Percentiles rank a stretch among this genome's conserved stretches.
Evolutionary conservation across 805 yeast species (phyloP).

Genomic region (Barnettozyma sp.): DNA sequence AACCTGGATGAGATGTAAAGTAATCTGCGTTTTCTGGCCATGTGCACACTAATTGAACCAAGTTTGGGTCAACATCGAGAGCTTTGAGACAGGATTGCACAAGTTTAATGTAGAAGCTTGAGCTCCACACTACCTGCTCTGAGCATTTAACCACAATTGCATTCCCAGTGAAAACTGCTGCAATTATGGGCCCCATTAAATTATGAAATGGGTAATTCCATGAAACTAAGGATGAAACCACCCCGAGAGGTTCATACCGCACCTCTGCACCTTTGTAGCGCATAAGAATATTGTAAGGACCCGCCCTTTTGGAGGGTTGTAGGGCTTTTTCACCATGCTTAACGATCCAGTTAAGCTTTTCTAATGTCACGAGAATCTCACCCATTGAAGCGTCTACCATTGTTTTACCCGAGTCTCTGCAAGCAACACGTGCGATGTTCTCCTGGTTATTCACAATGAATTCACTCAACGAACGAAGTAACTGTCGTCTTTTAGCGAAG

Average conservation of each 20-base stretch:
- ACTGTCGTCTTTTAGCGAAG: conserved; percentile 59
- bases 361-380: conserved; percentile 90
- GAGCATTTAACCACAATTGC: conserved; percentile 90
- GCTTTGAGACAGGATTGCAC: conserved; percentile 64
- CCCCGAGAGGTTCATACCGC: conserved; percentile 84
- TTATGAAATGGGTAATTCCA: conserved; percentile 99
- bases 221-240: conserved; percentile 82
- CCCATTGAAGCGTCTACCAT: conserved; percentile 95
- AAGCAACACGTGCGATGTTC: conserved; percentile 82
- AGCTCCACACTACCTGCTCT: conserved; percentile 94
- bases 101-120: conserved; percentile 66
- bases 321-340: conserved; percentile 73
- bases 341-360: conserved; percentile 85
- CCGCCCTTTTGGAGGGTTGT: conserved; percentile 62
- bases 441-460: conserved; percentile 79
- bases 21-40: conserved; percentile 86
- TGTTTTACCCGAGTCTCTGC: conserved; percentile 95
- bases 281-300: conserved; percentile 81
- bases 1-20: conserved; percentile 74
- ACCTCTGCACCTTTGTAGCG: conserved; percentile 90
- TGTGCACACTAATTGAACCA: conserved; percentile 84
- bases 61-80: conserved; percentile 70
- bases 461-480: conserved; percentile 62
- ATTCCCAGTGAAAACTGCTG: conserved; percentile 86
- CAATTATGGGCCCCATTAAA: conserved; percentile 84